Conservation (phyloP, 805 yeast genomes). For the Teunomyces barrocoloradensis region DNA sequence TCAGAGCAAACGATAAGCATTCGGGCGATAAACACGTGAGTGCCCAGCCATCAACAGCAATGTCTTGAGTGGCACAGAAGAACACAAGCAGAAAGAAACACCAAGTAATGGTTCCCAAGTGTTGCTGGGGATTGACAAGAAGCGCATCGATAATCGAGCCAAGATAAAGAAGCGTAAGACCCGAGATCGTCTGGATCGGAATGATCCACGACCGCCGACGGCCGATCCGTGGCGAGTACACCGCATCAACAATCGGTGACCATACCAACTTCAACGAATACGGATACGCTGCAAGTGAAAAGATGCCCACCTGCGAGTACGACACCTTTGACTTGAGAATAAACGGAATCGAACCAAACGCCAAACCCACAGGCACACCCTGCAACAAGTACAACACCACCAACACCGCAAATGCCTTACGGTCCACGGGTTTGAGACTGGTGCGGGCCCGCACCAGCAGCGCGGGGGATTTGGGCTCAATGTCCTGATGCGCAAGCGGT, state of each 20-base stretch:
- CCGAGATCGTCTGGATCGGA: slow-evolving; percentile 84
- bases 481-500: slow-evolving; percentile 25
- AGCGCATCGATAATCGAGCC: slow-evolving; percentile 55
- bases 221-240: slow-evolving; percentile 66
- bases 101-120: slow-evolving; percentile 58
- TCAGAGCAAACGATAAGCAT: slow-evolving; percentile 86
- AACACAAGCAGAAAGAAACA: slow-evolving; percentile 77
- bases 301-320: slow-evolving; percentile 87
- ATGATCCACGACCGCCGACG: slow-evolving; percentile 92
- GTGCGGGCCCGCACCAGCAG: neutral
- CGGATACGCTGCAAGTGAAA: slow-evolving; percentile 91
- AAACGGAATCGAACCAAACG: slow-evolving; percentile 93
- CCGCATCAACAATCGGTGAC: slow-evolving; percentile 95
- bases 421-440: slow-evolving; percentile 39
- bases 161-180: slow-evolving; percentile 61
- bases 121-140: slow-evolving; percentile 48
- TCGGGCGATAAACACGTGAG: slow-evolving; percentile 76
- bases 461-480: neutral
- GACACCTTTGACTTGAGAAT: slow-evolving; percentile 76
- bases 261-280: slow-evolving; percentile 88
- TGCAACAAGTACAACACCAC: slow-evolving; percentile 79
- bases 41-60: slow-evolving; percentile 99
- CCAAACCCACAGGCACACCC: slow-evolving; percentile 96
- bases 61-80: slow-evolving; percentile 95
- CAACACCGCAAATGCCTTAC: slow-evolving; percentile 71